Percentiles rank a stretch among this genome's conserved stretches.
These are phyloP conservation scores for Aspergillus intermedius DNA, from an alignment of 2,329 filamentous ascomycete genomes.

Conservation along the genomic window DNA sequence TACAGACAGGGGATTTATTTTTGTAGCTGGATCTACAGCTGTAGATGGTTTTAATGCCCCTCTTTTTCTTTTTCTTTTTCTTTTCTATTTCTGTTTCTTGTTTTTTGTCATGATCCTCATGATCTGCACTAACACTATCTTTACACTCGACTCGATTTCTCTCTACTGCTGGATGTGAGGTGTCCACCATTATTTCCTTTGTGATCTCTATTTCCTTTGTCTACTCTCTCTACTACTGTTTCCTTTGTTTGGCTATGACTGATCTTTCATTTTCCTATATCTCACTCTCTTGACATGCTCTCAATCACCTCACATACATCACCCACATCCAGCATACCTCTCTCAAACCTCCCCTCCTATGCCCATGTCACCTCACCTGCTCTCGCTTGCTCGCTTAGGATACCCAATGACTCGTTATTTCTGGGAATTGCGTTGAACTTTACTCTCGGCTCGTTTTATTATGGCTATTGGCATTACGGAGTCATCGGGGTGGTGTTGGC, in stretches of 20 bases:
- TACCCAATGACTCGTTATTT: too few relatives aligned
- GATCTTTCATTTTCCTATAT: background rate
- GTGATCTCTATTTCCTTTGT: background rate
- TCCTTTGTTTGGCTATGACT: background rate
- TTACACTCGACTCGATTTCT: background rate
- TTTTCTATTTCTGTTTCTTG: too few relatives aligned
- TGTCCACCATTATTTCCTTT: background rate
- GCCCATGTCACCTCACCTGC: too few relatives aligned
- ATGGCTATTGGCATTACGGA: background rate
- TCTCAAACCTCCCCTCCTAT: too few relatives aligned
- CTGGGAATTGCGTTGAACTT: background rate
- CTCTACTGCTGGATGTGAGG: background rate
- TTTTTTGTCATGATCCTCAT: too few relatives aligned
- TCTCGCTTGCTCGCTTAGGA: too few relatives aligned
- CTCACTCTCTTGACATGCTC: too few relatives aligned
- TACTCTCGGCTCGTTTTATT: background rate
- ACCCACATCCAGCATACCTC: too few relatives aligned
- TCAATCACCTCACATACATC: too few relatives aligned
- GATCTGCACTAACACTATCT: too few relatives aligned
- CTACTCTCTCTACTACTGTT: background rate
- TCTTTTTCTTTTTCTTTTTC: conserved; percentile 2
- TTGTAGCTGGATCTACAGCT: conserved; percentile 17
- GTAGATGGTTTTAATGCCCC: conserved; percentile 15
- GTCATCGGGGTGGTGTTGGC: background rate
- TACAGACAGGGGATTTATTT: background rate